Base-by-base conservation (phyloP, 352 stramenopile genomes). In the Aphanomyces stellatus region DNA sequence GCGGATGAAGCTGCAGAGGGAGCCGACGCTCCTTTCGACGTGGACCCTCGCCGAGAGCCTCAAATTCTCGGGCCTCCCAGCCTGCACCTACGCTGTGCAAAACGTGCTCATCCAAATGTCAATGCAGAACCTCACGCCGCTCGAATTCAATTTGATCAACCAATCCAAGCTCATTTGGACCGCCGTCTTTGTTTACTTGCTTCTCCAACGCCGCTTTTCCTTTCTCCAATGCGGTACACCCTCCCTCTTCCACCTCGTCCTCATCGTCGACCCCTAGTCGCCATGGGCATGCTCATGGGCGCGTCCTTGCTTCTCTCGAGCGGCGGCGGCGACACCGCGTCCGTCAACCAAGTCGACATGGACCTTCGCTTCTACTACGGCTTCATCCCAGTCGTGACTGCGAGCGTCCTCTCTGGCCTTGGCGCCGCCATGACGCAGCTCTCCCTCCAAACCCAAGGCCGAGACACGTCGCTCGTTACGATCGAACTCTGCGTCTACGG, bases 91-190 rank as follows among this genome's bases (percentile, higher is more conserved):
- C 72, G 84, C 84, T n/a, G 71, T 93, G 63, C 86, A 94, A 73
- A 94, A 94, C 57, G 78, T 93, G 65, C 77, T 92, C n/a, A 87
- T 93, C 60, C 85, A 93, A 65, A 62, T 88, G 17, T 76, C 86
- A 51, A 91, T 90, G 70, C 86, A 94, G 73, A 72, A 93, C 71
- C 69, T 93, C 51, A 80, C 82, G 55, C 86, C 86, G 34, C 87
- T 93, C 51, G 75, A 91, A 28, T 93, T 93, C 69, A 94, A 93
- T 72, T 73, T 94, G 42, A 78, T 94, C 42, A 94, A 94, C 76
- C 86, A 94, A 76, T 93, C 84, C 71, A 94, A 94, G 71, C 70
- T 94, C 28, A 72, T 94, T 25, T 93, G 77, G 59, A 89, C 86
- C 17, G 86, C 86, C 30, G 73, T 93, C 56, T 91, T 93, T 63